Conservation (phyloP, 352 stramenopile species). For the Phytophthora pinifolia region DNA sequence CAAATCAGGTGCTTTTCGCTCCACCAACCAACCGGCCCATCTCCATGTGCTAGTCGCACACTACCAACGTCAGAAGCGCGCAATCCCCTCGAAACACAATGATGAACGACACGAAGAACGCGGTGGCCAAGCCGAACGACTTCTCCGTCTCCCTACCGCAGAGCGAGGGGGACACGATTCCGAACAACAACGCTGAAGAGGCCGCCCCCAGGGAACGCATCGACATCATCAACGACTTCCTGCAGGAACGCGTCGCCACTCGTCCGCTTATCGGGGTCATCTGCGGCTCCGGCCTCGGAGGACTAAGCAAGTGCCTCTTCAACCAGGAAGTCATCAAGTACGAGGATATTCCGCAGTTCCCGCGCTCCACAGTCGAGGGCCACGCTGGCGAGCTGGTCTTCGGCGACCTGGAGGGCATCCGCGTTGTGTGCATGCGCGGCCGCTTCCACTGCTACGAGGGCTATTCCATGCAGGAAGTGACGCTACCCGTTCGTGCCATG, state of each 20-base stretch:
- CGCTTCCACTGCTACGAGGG: constrained; percentile 97
- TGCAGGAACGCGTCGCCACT: constrained; percentile 39
- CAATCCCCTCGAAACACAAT: constrained; percentile 13
- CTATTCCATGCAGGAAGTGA: constrained; percentile 90
- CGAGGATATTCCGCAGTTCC: constrained; percentile 92
- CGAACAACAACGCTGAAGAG: constrained; percentile 38
- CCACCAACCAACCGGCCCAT: neutral
- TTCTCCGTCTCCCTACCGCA: constrained; percentile 26
- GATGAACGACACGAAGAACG: constrained; percentile 33
- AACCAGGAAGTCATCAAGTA: constrained; percentile 90
- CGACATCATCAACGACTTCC: constrained; percentile 69
- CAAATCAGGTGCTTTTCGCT: no score
- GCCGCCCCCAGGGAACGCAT: constrained; percentile 53
- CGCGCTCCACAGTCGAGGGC: constrained; percentile 90
- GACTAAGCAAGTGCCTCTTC: constrained; percentile 89
- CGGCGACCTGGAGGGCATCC: constrained; percentile 70
- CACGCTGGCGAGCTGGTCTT: constrained; percentile 94
- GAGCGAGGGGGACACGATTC: constrained; percentile 19
- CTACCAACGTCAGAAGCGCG: neutral
- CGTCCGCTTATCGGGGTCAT: constrained; percentile 83
- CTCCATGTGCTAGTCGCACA: neutral
- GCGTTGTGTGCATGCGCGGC: constrained; percentile 92
- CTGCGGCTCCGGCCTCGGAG: constrained; percentile 93
- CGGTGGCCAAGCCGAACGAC: neutral
- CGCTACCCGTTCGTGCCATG: constrained; percentile 94